Percentiles rank a stretch among this genome's conserved stretches.
These are phyloP conservation scores for Trametes sanguinea DNA, from an alignment of 768 basidiomycete species.

Conservation along the genomic window DNA sequence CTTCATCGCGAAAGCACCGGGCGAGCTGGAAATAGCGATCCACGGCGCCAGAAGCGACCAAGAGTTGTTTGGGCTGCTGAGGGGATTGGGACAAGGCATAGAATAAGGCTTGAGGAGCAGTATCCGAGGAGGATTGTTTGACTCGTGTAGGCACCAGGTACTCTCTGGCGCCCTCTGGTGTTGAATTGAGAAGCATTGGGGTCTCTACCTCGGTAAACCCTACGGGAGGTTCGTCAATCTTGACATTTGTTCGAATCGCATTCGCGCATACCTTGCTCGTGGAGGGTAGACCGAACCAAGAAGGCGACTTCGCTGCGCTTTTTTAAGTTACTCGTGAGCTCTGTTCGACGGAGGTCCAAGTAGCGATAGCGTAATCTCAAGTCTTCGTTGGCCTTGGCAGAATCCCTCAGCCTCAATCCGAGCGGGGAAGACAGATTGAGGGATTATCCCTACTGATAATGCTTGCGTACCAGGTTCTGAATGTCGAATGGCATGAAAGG, in stretches of 20 bases:
- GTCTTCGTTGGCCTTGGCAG: slow-evolving; percentile 76
- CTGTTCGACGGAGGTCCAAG: slow-evolving; percentile 82
- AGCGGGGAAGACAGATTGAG: background rate
- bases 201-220: slow-evolving; percentile 95
- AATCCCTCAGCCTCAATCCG: slow-evolving; percentile 11
- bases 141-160: slow-evolving; percentile 85
- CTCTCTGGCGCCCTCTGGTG: slow-evolving; percentile 93
- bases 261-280: slow-evolving; percentile 59
- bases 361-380: slow-evolving; percentile 83
- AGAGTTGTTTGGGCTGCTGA: slow-evolving; percentile 92
- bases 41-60: slow-evolving; percentile 88
- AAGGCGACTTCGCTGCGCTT: slow-evolving; percentile 83
- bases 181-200: slow-evolving; percentile 85
- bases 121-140: slow-evolving; percentile 33
- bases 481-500: slow-evolving; percentile 87
- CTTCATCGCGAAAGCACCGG: slow-evolving; percentile 94
- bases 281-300: slow-evolving; percentile 68
- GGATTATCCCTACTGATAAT: slow-evolving; percentile 3
- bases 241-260: too few species aligned
- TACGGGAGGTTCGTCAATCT: slow-evolving; percentile 31
- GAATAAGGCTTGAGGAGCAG: slow-evolving; percentile 47
- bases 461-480: slow-evolving; percentile 64
- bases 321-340: slow-evolving; percentile 75
- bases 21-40: slow-evolving; percentile 93
- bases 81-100: slow-evolving; percentile 94